Base-by-base conservation (phyloP, 2,329 filamentous ascomycete genomes). In the Cercospora zeina region DNA sequence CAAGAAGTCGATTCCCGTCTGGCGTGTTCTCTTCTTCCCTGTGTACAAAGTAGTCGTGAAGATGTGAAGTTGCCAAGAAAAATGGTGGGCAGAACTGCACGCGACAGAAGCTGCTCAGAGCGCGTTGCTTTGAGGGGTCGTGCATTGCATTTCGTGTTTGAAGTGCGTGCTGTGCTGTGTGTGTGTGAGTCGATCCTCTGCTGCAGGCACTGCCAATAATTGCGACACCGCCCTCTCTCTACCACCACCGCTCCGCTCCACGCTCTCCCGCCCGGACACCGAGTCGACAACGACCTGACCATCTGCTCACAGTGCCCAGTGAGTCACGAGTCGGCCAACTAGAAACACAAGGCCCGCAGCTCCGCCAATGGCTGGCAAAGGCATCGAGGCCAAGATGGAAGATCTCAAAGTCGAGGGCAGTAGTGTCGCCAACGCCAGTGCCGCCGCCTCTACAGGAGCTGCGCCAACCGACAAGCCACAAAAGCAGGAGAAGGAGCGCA, bases 401-500 rank as follows among this genome's bases (percentile, higher is more conserved):
- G 62, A 69, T 19, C 58, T 73, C 19, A 71, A 72, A 37, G 60
- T 71, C 34, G 64, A 67, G 31, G 67, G 61, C 45, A 60, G 62
- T 24, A 59, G 56, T 33, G 34, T 53, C 10, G 58, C 61, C 36
- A 16, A 45, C 55, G 31, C 59, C 37, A 55, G 54, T 39, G 54
- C 58, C 21, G 65, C 60, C 9, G 55, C 60, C 9, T 59, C 66
- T 9, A 53, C 56, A 2, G 45, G 45, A 27, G 71, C 63, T 13
- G 62, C 67, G 16, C 65, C 68, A 45, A 68, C 65, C 13, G 66
- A 67, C 34, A 74, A 74, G 67, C 69, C 71, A 27, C 64, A 70
- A 61, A 73, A 74, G 68, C 66, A 74, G 54, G 67, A 73, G 50
- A 75, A 74, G 67, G 73, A 75, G 65, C 69, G 67, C 24, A 74